These are phyloP conservation scores for Xylaria acuta DNA, from an alignment of 495 filamentous ascomycete species.

Conservation along the genomic window DNA sequence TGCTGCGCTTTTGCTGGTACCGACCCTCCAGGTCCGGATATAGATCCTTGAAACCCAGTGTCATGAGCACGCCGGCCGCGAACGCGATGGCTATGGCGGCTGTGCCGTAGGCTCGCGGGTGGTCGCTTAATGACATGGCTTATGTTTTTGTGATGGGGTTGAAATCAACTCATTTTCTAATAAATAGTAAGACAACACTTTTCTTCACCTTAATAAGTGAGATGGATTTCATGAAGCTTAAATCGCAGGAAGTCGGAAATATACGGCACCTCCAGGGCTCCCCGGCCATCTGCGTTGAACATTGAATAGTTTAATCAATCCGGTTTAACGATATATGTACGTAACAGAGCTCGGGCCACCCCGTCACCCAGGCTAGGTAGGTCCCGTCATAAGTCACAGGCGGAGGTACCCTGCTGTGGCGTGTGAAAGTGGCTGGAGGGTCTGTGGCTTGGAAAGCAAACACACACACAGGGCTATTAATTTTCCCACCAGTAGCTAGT, in stretches of 20 bases:
- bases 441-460: no score
- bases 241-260: background rate
- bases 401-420: background rate
- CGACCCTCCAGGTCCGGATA: conserved; percentile 71
- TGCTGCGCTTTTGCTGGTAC: conserved; percentile 53
- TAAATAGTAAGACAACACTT: background rate
- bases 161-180: background rate
- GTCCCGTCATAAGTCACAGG: no score
- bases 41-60: conserved; percentile 75
- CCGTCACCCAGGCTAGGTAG: no score
- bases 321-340: background rate
- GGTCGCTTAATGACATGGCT: conserved; percentile 60
- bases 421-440: no score
- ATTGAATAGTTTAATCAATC: background rate
- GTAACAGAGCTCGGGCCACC: background rate
- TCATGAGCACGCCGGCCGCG: conserved; percentile 71
- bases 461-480: no score
- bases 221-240: background rate
- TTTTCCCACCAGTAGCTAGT: no score
- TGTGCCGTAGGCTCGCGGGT: conserved; percentile 62
- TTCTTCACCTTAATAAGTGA: background rate
- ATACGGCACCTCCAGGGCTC: no score
- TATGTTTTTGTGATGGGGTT: background rate
- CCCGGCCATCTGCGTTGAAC: no score
- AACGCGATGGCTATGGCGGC: conserved; percentile 73